Evolutionary conservation across 345 rosid genomes (phyloP), one percentile per base, ranked within the genome.

Genomic region (Aegle marmelos): DNA sequence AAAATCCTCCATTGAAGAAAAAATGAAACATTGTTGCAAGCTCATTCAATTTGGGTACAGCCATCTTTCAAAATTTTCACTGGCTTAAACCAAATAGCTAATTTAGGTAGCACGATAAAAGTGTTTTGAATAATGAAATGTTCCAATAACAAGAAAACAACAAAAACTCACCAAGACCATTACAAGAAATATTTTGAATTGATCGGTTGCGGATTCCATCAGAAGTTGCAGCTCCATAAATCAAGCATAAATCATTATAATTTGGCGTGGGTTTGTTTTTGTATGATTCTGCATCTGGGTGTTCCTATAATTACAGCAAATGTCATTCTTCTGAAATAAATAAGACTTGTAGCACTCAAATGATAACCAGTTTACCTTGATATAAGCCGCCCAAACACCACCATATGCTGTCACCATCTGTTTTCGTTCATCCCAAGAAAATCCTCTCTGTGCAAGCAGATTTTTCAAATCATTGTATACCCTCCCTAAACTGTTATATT

Each of bases 161-260:
- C 24, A 41, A 68, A 82, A 74, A 71, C 79, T 78, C 57, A 76
- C 82, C 78, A 79, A 28, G 58, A 70, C 77, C 83, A 81, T 80
- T 68, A 74, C 78, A 82, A 62, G 54, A 5, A 73, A 73, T 78
- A 84, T 75, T 69, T 71, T 56, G 83, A 74, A 59, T 48, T 4
- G 71, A 63, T 81, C 19, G 79, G 28, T 70, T 22, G 72, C 27
- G 63, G 48, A 63, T 74, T 39, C 60, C 82, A 77, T 83, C 79
- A 71, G 81, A 73, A 69, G 69, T 41, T 72, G 81, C 68, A 73
- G 78, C 74, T 73, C 87, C 90, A 83, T 72, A 87, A 72, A 87
- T 87, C 85, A 87, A 79, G 77, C 78, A 82, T 83, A 87, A 80
- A 37, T 87, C 86, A 78, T 83, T 69, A 58, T 83, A 85, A 75